Evolutionary conservation across 1,139 yeast species (phyloP).

Genomic region (Geotrichum phurueaensis): DNA sequence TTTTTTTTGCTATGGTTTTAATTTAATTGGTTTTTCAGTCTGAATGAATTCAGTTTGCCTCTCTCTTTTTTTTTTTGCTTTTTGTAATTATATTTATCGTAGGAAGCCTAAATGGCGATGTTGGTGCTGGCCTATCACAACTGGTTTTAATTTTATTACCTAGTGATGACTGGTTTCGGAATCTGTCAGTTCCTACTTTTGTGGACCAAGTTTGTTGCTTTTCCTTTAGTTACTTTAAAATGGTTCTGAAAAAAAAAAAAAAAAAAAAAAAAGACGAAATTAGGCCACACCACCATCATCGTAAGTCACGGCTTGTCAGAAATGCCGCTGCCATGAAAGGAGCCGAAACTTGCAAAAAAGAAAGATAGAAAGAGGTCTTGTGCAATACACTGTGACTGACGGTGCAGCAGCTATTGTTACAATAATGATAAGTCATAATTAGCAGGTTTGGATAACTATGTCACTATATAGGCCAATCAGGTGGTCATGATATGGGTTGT

Average conservation of each 20-base stretch:
- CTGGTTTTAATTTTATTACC: too few relatives aligned
- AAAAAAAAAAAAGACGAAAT: slow-evolving; percentile 25
- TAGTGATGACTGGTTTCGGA: background rate
- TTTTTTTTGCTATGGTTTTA: background rate
- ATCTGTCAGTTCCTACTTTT: background rate
- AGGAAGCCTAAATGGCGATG: background rate
- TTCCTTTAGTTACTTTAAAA: too few relatives aligned
- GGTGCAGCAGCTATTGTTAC: background rate
- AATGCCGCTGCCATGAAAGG: slow-evolving; percentile 95
- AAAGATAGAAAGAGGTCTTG: too few relatives aligned
- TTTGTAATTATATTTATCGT: background rate
- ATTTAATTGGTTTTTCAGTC: background rate
- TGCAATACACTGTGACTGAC: too few relatives aligned
- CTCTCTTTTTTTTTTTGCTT: too few relatives aligned
- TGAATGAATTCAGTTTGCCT: background rate
- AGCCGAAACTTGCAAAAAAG: too few relatives aligned
- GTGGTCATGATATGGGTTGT: background rate
- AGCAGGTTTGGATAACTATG: background rate
- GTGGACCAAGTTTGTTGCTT: too few relatives aligned
- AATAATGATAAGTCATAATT: background rate
- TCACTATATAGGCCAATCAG: background rate
- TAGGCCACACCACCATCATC: slow-evolving; percentile 99
- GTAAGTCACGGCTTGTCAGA: slow-evolving; percentile 93
- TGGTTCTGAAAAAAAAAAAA: too few relatives aligned
- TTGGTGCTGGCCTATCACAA: background rate